These are phyloP conservation scores for Fusarium hainanense DNA, from an alignment of 2,329 filamentous ascomycete species.

Conservation along the genomic window DNA sequence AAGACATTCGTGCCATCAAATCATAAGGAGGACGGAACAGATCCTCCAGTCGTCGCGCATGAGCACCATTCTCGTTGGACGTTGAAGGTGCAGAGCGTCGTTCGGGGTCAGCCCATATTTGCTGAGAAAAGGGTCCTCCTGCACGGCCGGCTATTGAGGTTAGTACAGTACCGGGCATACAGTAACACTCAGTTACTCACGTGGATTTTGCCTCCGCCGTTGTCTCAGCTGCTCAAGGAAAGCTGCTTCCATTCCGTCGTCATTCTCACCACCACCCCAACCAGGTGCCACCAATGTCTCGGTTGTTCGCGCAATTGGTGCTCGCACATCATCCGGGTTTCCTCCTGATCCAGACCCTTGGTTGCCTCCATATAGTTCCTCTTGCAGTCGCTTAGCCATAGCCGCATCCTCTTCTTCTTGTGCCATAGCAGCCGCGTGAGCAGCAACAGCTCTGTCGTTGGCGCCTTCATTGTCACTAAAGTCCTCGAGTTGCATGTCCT, in stretches of 20 bases:
- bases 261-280: conserved; percentile 59
- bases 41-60: conserved; percentile 84
- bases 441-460: conserved; percentile 55
- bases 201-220: conserved; percentile 49
- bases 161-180: not conserved
- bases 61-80: conserved; percentile 64
- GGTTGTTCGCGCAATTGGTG: conserved; percentile 89
- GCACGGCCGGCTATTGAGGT: conserved; percentile 31
- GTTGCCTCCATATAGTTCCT: conserved; percentile 81
- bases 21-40: conserved; percentile 94
- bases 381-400: conserved; percentile 90
- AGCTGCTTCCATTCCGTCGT: conserved; percentile 65
- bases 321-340: conserved; percentile 75
- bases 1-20: conserved; percentile 81
- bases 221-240: conserved; percentile 74
- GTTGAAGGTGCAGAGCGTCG: conserved; percentile 35
- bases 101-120: conserved; percentile 52
- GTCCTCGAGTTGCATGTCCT: conserved; percentile 55
- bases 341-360: conserved; percentile 50
- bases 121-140: conserved; percentile 54
- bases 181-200: conserved; percentile 43
- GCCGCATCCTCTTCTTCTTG: conserved; percentile 89
- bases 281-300: conserved; percentile 87
- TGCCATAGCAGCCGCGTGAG: conserved; percentile 57
- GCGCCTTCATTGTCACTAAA: conserved; percentile 54